Base-by-base conservation (phyloP, 257 asterid species). In the Sherardia arvensis region DNA sequence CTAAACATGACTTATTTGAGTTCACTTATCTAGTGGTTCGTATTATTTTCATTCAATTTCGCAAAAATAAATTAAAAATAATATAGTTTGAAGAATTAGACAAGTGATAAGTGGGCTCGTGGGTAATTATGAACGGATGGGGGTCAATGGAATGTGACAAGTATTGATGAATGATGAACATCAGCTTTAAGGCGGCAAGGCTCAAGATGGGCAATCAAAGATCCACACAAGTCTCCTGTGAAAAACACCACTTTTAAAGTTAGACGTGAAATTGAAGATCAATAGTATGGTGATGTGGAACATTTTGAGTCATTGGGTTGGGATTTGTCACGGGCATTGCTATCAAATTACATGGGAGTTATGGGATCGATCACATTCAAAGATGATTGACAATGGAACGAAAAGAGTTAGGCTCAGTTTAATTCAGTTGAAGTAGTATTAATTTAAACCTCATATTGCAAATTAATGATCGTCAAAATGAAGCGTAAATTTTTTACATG, bases 101-200 rank as follows among this genome's bases (percentile, higher is more conserved):
- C 60, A 27, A 55, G n/a, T 54, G 21, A 23, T 30, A 56, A 29
- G 40, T 58, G 62, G 62, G 62, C 62, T 58, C 15, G 25, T 58
- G 62, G 62, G 25, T 12, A 40, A 40, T 28, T 27, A 57, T 57
- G 23, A 29, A 28, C 7, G 55, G 55, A 40, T 40, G 48, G 47
- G 47, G 62, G 62, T 34, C 62, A 30, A 18, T 5, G 43, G 61
- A 55, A 26, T 12, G 27, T 55, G 36, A 55, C 32, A 43, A 43
- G 7, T 43, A 43, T 43, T 14, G 51, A 38, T 43, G 51, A 43
- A 43, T 15, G 51, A 17, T 15, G 51, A 4, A 1, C 51, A 43
- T 43, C 20, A 43, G 51, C 51, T 15, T 43, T 43, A 43, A 43
- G 51, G 51, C 51, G 51, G 51, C 51, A 43, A 17, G 51, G 17